phyloP scores from a whole-genome alignment of 352 stramenopile genomes.

The Phytophthora lateralis region DNA sequence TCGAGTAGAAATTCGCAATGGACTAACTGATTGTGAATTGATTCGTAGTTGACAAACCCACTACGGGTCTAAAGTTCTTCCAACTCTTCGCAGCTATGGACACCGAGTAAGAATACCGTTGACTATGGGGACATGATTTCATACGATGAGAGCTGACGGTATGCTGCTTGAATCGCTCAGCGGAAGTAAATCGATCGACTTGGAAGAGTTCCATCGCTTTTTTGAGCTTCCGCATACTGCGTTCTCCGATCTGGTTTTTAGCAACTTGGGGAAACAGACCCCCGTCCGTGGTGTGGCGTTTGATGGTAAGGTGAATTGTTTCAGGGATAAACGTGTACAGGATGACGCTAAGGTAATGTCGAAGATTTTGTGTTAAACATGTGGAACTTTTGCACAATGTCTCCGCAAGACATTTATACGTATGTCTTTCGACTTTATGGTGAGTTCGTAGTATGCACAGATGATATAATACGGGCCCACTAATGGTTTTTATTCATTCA shows the following conservation, averaged over 20 bases:
- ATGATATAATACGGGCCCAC: background rate
- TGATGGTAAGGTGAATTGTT: constrained; percentile 28
- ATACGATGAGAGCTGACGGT: background rate
- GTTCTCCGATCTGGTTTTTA: constrained; percentile 63
- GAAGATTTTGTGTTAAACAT: constrained; percentile 58
- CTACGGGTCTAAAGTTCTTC: constrained; percentile 47
- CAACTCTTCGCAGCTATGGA: constrained; percentile 58
- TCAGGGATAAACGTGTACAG: background rate
- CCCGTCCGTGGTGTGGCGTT: constrained; percentile 46
- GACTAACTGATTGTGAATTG: background rate
- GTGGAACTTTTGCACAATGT: constrained; percentile 72
- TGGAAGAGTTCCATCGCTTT: constrained; percentile 56
- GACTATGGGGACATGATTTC: background rate
- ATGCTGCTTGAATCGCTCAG: constrained; percentile 19
- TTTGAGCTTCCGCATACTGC: constrained; percentile 44
- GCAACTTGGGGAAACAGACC: constrained; percentile 51
- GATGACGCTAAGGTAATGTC: constrained; percentile 3
- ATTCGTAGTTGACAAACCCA: constrained; percentile 44
- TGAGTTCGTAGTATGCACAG: background rate
- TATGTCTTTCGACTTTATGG: constrained; percentile 60
- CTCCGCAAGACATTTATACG: constrained; percentile 34
- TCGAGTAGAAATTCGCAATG: background rate
- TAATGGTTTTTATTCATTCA: background rate
- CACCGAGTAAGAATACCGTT: constrained; percentile 33
- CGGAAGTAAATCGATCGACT: constrained; percentile 58